Evolutionary conservation across 202 grass and related monocot species (phyloP).

Genomic region (Eragrostis tef): DNA sequence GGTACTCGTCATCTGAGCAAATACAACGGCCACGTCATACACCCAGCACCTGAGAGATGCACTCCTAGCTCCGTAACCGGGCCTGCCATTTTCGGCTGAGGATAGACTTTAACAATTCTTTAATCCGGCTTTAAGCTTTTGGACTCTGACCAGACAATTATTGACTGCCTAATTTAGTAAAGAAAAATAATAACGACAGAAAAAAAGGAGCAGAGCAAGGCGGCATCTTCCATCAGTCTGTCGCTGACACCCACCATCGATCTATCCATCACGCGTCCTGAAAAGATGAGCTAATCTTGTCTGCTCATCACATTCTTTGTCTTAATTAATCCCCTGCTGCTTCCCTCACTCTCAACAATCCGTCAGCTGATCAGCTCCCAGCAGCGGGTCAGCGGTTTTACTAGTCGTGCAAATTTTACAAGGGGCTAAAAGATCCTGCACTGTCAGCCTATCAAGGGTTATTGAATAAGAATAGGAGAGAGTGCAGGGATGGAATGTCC

Average conservation of each 20-base stretch:
- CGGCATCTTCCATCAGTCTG: conserved; percentile 16
- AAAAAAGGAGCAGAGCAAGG: neutral
- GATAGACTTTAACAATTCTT: neutral
- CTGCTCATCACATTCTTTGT: neutral
- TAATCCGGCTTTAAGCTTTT: neutral
- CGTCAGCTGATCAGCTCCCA: neutral
- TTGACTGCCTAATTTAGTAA: conserved; percentile 37
- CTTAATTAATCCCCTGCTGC: neutral
- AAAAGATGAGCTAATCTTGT: conserved; percentile 41
- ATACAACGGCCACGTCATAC: too few relatives aligned
- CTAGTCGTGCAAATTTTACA: too few relatives aligned
- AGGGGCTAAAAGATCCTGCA: too few relatives aligned
- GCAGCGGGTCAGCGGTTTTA: too few relatives aligned
- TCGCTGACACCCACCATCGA: neutral
- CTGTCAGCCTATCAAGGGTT: too few relatives aligned
- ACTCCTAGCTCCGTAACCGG: neutral
- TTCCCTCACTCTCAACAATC: conserved; percentile 1
- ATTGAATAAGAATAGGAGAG: too few relatives aligned
- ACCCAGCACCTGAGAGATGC: neutral
- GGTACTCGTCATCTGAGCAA: neutral
- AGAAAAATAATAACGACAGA: neutral
- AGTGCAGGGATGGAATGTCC: too few relatives aligned
- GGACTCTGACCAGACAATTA: conserved; percentile 32
- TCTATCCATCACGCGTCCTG: conserved; percentile 24
- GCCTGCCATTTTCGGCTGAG: neutral